Evolutionary conservation across 495 filamentous ascomycete genomes (phyloP).

Genomic region (Cercophora samala): DNA sequence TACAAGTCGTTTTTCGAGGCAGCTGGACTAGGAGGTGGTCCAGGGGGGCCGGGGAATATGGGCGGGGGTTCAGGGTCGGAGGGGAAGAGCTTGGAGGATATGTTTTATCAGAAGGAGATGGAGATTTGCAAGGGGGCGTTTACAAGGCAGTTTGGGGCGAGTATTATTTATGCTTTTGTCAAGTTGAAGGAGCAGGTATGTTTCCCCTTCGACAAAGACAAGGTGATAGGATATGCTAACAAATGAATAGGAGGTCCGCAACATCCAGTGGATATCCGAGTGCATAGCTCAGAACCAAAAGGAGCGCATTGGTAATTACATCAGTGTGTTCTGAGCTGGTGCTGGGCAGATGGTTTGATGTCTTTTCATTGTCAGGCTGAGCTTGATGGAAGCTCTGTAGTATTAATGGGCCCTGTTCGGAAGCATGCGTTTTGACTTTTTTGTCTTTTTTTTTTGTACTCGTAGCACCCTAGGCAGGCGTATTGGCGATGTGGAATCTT

Average conservation of each 20-base stretch:
- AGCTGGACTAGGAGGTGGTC: conserved; percentile 75
- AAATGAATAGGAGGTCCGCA: conserved; percentile 83
- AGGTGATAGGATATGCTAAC: neutral
- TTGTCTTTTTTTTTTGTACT: neutral
- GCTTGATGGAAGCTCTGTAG: conserved; percentile 31
- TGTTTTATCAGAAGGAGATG: conserved; percentile 99
- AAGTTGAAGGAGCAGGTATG: conserved; percentile 95
- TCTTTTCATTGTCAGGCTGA: neutral
- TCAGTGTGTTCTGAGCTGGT: conserved; percentile 72
- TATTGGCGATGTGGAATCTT: conserved; percentile 21
- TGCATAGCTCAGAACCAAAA: conserved; percentile 99
- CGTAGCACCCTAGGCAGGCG: conserved; percentile 22
- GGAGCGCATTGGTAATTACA: conserved; percentile 97
- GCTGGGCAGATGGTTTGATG: neutral
- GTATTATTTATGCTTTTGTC: conserved; percentile 96
- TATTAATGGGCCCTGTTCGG: conserved; percentile 20
- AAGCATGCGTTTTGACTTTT: conserved; percentile 20
- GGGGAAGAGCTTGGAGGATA: conserved; percentile 87
- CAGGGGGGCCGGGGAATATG: conserved; percentile 76
- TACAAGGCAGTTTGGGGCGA: conserved; percentile 92
- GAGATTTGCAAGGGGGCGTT: conserved; percentile 92
- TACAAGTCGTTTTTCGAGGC: conserved; percentile 95
- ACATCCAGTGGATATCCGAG: conserved; percentile 99
- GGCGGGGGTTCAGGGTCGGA: conserved; percentile 69
- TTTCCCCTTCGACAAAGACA: conserved; percentile 12